phyloP scores from a whole-genome alignment of 2,329 filamentous ascomycete species.

The Aschersonia sp. region DNA sequence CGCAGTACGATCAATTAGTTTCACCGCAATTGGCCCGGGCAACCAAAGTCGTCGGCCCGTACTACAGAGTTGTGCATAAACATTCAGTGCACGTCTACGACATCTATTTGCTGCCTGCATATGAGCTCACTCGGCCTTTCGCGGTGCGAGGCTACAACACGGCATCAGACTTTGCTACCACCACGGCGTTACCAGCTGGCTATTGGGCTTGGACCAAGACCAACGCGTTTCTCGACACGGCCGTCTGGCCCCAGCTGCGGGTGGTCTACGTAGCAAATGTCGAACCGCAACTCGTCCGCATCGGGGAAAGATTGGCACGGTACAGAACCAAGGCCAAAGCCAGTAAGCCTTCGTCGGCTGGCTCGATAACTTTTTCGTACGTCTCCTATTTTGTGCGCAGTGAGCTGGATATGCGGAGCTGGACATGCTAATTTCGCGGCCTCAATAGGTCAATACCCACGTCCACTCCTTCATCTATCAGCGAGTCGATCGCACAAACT shows the following conservation, averaged over 20 bases:
- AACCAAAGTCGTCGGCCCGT: slow-evolving; percentile 47
- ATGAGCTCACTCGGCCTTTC: slow-evolving; percentile 62
- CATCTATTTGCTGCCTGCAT: slow-evolving; percentile 60
- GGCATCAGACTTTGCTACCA: slow-evolving; percentile 50
- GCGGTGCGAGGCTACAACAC: slow-evolving; percentile 52
- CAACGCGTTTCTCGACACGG: slow-evolving; percentile 57
- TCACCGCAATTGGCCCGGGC: slow-evolving; percentile 59
- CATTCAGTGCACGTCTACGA: slow-evolving; percentile 56
- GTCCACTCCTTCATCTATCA: slow-evolving; percentile 17
- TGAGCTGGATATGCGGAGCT: too few species aligned
- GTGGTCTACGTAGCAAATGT: slow-evolving; percentile 82
- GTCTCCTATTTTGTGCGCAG: too few species aligned
- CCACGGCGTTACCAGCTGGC: slow-evolving; percentile 58
- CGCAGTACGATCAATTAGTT: slow-evolving; percentile 56
- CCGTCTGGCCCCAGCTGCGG: slow-evolving; percentile 68
- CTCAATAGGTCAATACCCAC: too few species aligned
- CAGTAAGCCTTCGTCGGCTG: slow-evolving; percentile 4
- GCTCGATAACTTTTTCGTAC: not conserved
- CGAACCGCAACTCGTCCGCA: slow-evolving; percentile 85
- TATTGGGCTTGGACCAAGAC: slow-evolving; percentile 57
- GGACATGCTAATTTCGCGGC: too few species aligned
- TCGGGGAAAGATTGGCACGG: slow-evolving; percentile 74
- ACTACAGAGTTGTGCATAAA: slow-evolving; percentile 52
- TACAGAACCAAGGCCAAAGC: slow-evolving; percentile 35
- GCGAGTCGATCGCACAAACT: slow-evolving; percentile 18